phyloP scores from a whole-genome alignment of 2,329 filamentous ascomycete genomes.

The Albophoma yamanashiensis region DNA sequence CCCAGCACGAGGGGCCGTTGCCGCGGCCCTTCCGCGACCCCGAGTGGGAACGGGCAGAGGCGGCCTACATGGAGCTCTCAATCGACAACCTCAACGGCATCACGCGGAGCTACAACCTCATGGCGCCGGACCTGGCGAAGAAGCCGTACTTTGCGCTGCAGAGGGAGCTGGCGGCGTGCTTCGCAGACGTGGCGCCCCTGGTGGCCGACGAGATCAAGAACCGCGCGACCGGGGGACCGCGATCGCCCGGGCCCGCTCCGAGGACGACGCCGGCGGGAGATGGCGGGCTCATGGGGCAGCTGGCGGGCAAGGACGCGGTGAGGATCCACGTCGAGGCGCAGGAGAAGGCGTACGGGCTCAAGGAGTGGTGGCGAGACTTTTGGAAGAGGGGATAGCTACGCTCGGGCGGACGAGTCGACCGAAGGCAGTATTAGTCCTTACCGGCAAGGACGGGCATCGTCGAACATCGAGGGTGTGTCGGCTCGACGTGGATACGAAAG shows the following conservation, averaged over 20 bases:
- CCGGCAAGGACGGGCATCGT: not conserved
- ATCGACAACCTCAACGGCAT: constrained; percentile 70
- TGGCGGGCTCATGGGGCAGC: constrained; percentile 49
- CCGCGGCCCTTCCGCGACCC: constrained; percentile 65
- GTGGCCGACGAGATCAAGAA: constrained; percentile 63
- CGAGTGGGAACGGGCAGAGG: constrained; percentile 63
- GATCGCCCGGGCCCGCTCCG: constrained; percentile 10
- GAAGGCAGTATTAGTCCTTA: no score
- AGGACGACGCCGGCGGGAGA: constrained; percentile 18
- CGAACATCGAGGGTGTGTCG: not conserved
- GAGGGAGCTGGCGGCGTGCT: constrained; percentile 72
- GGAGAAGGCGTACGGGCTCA: constrained; percentile 71
- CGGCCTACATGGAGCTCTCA: constrained; percentile 63
- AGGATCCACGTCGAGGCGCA: constrained; percentile 64
- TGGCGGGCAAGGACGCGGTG: constrained; percentile 38
- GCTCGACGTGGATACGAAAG: not conserved
- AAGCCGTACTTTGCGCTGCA: constrained; percentile 84
- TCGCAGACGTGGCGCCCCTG: constrained; percentile 71
- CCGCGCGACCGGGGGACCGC: constrained; percentile 39
- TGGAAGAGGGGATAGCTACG: constrained; percentile 29
- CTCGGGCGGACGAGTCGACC: not conserved
- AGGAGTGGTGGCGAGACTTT: constrained; percentile 81
- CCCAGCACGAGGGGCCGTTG: constrained; percentile 8
- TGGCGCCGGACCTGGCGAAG: constrained; percentile 84
- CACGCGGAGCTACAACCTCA: constrained; percentile 84